phyloP scores from a whole-genome alignment of 768 basidiomycete species.

The Boletus pseudopeckii region DNA sequence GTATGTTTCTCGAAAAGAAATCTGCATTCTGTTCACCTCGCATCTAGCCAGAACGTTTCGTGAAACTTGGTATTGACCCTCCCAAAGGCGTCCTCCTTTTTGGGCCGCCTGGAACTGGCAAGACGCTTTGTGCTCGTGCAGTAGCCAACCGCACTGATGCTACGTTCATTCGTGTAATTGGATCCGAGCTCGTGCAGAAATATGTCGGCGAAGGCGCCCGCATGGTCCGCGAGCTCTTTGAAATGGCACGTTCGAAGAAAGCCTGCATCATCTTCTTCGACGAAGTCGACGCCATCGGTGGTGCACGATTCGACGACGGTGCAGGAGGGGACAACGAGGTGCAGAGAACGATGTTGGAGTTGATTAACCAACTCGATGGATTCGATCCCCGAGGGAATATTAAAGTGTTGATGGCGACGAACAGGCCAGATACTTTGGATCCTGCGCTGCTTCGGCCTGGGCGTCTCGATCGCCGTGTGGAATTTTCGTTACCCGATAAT shows the following conservation, averaged over 20 bases:
- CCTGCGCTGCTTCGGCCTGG: slow-evolving; percentile 95
- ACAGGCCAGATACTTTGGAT: slow-evolving; percentile 98
- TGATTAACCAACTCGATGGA: slow-evolving; percentile 98
- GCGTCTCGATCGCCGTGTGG: slow-evolving; percentile 93
- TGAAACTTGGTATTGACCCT: slow-evolving; percentile 97
- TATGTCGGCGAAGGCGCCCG: slow-evolving; percentile 99
- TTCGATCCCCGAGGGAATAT: slow-evolving; percentile 99
- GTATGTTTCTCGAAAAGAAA: slow-evolving; percentile 44
- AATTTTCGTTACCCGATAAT: slow-evolving; percentile 91
- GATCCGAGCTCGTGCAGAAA: slow-evolving; percentile 99
- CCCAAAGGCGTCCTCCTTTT: slow-evolving; percentile 97
- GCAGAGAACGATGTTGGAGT: slow-evolving; percentile 97
- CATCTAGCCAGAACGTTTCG: slow-evolving; percentile 93
- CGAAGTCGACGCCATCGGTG: slow-evolving; percentile 97
- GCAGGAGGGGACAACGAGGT: slow-evolving; percentile 99
- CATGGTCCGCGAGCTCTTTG: slow-evolving; percentile 98
- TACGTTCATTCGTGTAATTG: slow-evolving; percentile 98
- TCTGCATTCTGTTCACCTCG: slow-evolving; percentile 14
- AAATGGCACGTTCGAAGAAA: slow-evolving; percentile 98
- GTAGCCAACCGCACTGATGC: slow-evolving; percentile 99
- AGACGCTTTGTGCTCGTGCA: slow-evolving; percentile 96
- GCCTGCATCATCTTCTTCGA: slow-evolving; percentile 99
- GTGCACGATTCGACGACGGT: slow-evolving; percentile 96
- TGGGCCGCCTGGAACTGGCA: slow-evolving; percentile 97
- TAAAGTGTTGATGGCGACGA: slow-evolving; percentile 99